Conservation (phyloP, 2,329 filamentous ascomycete species). For the Nemania sp. region DNA sequence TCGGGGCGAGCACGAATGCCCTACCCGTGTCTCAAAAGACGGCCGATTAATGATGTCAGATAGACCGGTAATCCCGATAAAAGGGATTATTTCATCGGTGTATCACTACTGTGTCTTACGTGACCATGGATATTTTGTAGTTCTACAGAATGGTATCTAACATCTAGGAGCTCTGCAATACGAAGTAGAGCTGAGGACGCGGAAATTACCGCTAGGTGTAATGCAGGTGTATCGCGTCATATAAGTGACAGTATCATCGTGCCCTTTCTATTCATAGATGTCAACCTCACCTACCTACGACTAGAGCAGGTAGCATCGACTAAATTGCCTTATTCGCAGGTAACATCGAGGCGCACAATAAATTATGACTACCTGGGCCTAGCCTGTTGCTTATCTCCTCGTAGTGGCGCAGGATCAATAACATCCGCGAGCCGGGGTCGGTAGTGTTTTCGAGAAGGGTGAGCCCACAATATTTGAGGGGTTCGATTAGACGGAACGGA, state of each 20-base stretch:
- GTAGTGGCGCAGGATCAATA: constrained; percentile 37
- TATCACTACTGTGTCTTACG: neutral
- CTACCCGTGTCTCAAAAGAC: neutral
- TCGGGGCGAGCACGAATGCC: neutral
- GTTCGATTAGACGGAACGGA: constrained; percentile 25
- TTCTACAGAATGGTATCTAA: neutral
- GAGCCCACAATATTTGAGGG: constrained; percentile 16
- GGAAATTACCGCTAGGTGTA: constrained; percentile 29
- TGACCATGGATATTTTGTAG: neutral
- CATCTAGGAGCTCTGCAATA: neutral
- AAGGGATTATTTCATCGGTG: neutral
- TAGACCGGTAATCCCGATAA: neutral
- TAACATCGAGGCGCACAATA: constrained; percentile 18
- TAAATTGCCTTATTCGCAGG: constrained; percentile 26
- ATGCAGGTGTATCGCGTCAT: constrained; percentile 24
- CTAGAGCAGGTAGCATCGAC: constrained; percentile 24
- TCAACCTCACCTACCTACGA: constrained; percentile 24
- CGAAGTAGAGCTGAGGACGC: constrained; percentile 24
- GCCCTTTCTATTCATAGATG: constrained; percentile 37
- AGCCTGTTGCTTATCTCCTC: constrained; percentile 23
- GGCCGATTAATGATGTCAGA: neutral
- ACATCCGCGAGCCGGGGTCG: constrained; percentile 31
- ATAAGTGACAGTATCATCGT: constrained; percentile 23
- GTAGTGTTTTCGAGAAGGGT: constrained; percentile 33
- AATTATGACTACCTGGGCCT: constrained; percentile 13